Percentiles rank a stretch among this genome's conserved stretches.
These are phyloP conservation scores for Fusarium subglutinans DNA, from an alignment of 2,329 filamentous ascomycete genomes.

Conservation along the genomic window DNA sequence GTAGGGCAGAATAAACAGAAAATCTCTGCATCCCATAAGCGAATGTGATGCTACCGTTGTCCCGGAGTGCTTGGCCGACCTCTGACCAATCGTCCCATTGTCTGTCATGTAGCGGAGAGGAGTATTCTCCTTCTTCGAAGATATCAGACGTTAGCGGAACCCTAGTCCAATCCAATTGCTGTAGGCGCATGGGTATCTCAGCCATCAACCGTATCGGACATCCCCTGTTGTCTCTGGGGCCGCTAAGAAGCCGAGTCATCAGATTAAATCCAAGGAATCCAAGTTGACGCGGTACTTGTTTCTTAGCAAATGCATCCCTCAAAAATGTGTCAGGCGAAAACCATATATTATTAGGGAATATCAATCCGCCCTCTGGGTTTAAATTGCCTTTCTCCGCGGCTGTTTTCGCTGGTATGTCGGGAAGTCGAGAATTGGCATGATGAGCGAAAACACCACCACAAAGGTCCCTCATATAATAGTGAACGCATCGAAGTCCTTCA, in stretches of 20 bases:
- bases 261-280: rapidly evolving
- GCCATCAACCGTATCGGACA: not conserved
- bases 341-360: rapidly evolving
- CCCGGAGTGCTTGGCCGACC: rapidly evolving
- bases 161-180: not conserved
- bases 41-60: not conserved
- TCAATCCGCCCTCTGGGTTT: not conserved
- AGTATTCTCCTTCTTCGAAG: not conserved
- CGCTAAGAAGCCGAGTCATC: not conserved
- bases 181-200: not conserved
- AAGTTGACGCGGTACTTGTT: rapidly evolving
- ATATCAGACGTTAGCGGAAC: rapidly evolving
- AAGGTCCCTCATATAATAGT: not conserved
- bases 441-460: not conserved
- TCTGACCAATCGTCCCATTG: not conserved
- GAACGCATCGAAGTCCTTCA: not conserved
- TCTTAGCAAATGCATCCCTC: rapidly evolving
- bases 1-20: not conserved
- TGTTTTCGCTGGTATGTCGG: rapidly evolving
- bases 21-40: not conserved
- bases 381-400: not conserved
- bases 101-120: rapidly evolving
- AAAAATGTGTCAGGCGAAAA: not conserved
- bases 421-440: rapidly evolving
- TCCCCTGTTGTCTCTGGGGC: not conserved